Conservation (phyloP, 306 rosid genomes). For the Casuarina glauca region DNA sequence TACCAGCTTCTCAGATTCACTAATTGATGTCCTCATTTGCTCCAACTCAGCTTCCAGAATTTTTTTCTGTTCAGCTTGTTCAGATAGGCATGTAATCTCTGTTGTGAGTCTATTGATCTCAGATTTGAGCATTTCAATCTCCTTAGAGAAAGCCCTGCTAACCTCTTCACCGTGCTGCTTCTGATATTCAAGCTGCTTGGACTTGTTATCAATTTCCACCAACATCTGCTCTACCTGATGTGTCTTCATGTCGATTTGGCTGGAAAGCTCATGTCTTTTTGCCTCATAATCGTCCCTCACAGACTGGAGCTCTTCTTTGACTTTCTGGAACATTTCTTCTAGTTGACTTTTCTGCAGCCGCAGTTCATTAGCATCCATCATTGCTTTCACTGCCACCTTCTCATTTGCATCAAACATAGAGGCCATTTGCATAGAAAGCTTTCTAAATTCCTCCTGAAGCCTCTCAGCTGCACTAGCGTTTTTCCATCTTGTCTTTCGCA, state of each 20-base stretch:
- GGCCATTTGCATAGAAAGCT: conserved; percentile 76
- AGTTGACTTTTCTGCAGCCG: conserved; percentile 52
- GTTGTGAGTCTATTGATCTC: conserved; percentile 58
- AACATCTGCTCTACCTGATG: conserved; percentile 50
- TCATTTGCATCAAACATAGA: conserved; percentile 85
- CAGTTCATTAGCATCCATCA: conserved; percentile 67
- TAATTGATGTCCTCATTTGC: conserved; percentile 48
- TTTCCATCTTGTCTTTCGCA: conserved; percentile 65
- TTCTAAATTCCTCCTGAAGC: conserved; percentile 84
- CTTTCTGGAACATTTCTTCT: conserved; percentile 58
- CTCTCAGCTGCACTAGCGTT: conserved; percentile 81
- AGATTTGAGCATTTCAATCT: conserved; percentile 46
- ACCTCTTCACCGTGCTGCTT: conserved; percentile 51
- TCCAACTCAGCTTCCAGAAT: conserved; percentile 49
- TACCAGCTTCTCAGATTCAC: conserved; percentile 52
- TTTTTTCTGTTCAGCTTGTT: conserved; percentile 51
- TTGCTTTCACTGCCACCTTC: conserved; percentile 75
- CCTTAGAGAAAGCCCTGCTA: conserved; percentile 49
- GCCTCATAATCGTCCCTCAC: conserved; percentile 45
- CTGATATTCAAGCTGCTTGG: conserved; percentile 58
- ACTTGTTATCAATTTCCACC: conserved; percentile 59
- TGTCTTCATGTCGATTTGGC: conserved; percentile 49
- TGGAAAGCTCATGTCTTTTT: conserved; percentile 51
- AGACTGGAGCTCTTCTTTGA: conserved; percentile 58
- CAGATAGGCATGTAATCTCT: conserved; percentile 43